These are phyloP conservation scores for Saturnispora bothae DNA, from an alignment of 805 yeast genomes.

Conservation along the genomic window DNA sequence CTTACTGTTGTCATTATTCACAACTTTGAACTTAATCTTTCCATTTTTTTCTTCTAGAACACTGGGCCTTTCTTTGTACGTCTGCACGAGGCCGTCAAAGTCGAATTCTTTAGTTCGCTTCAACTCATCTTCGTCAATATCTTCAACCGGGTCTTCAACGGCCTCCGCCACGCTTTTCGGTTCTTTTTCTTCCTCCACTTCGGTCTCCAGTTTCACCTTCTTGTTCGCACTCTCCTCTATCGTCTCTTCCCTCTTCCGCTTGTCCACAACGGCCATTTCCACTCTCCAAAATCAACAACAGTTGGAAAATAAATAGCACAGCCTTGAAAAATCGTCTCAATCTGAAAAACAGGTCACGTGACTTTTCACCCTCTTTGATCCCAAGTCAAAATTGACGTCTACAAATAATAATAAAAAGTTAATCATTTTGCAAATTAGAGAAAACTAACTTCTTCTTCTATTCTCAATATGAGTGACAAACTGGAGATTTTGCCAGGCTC, in stretches of 20 bases:
- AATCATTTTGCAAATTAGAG: no score
- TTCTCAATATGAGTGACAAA: conserved; percentile 10
- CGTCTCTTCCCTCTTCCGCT: background rate
- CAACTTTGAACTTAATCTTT: conserved; percentile 89
- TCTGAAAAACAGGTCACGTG: no score
- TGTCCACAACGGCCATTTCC: background rate
- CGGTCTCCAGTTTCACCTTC: conserved; percentile 15
- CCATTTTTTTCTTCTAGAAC: conserved; percentile 92
- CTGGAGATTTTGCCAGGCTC: conserved; percentile 73
- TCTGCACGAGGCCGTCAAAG: conserved; percentile 70
- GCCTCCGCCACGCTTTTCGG: conserved; percentile 11
- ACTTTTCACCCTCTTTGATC: no score
- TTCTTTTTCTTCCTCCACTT: conserved; percentile 11
- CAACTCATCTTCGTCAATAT: conserved; percentile 30
- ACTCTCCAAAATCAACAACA: no score
- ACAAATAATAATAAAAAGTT: no score
- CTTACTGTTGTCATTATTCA: conserved; percentile 81
- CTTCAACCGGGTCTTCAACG: conserved; percentile 22
- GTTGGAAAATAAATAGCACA: no score
- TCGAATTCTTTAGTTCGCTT: conserved; percentile 38
- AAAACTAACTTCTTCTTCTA: background rate
- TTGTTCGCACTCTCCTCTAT: no score
- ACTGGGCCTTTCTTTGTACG: conserved; percentile 86
- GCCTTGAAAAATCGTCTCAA: no score
- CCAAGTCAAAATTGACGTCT: no score